These are phyloP conservation scores for Colletotrichum graminicola DNA, from an alignment of 2,329 filamentous ascomycete genomes.

Conservation along the genomic window DNA sequence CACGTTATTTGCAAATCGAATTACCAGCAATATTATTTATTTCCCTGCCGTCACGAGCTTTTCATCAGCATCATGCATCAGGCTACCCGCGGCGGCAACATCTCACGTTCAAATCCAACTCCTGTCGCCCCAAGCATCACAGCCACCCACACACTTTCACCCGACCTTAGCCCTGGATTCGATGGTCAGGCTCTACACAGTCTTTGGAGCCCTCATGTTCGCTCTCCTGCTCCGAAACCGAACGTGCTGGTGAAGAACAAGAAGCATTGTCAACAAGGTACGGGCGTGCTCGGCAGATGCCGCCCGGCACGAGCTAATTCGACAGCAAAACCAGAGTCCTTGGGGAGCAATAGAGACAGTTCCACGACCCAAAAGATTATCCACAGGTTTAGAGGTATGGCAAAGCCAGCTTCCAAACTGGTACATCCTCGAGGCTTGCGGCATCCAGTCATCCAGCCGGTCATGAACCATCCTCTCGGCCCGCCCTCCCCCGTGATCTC, in stretches of 20 bases:
- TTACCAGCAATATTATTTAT: slow-evolving; percentile 5
- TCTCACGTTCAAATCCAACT: slow-evolving; percentile 14
- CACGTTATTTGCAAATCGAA: slow-evolving; percentile 21
- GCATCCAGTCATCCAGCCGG: slow-evolving; percentile 1
- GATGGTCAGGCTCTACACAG: slow-evolving; percentile 24
- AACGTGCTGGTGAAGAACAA: not conserved
- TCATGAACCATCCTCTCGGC: slow-evolving; percentile 6
- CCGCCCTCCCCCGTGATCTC: not conserved
- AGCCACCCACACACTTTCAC: slow-evolving; percentile 17
- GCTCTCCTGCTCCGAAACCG: not conserved
- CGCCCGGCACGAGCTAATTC: not conserved
- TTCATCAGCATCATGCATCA: slow-evolving; percentile 23
- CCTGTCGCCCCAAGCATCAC: slow-evolving; percentile 14
- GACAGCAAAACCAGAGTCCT: slow-evolving; percentile 2
- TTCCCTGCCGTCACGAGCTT: not conserved
- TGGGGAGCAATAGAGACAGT: slow-evolving; percentile 5
- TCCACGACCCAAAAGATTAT: slow-evolving; percentile 11
- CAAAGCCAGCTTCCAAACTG: not conserved
- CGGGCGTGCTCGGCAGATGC: not conserved
- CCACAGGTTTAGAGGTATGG: slow-evolving; percentile 8
- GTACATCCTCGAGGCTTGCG: slow-evolving; percentile 6
- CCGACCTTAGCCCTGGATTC: slow-evolving; percentile 14
- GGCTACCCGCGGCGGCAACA: slow-evolving; percentile 18
- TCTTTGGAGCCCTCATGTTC: slow-evolving; percentile 4
- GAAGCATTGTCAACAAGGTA: slow-evolving; percentile 8